A percentile compares a stretch with the other conserved stretches of the same genome.
These are phyloP conservation scores for Hysterangium stoloniferum DNA, from an alignment of 768 basidiomycete species.

Conservation along the genomic window DNA sequence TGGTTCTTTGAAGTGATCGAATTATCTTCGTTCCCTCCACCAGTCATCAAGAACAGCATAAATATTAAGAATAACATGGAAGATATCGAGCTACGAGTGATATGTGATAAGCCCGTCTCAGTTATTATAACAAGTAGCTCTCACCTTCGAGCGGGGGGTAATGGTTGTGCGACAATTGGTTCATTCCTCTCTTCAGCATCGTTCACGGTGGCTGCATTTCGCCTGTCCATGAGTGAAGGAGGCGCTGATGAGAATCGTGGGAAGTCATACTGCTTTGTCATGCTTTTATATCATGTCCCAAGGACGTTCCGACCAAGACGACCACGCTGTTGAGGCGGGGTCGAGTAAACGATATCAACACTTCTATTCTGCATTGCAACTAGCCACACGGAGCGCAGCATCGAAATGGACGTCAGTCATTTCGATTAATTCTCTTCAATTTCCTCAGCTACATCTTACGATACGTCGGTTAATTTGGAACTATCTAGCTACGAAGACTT, in stretches of 20 bases:
- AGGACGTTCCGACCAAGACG: conserved; percentile 1
- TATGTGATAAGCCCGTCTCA: background rate
- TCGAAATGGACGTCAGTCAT: conserved; percentile 56
- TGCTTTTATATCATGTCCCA: background rate
- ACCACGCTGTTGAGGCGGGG: conserved; percentile 16
- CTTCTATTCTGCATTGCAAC: conserved; percentile 48
- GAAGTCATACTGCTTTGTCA: conserved; percentile 9
- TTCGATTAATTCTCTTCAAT: no score
- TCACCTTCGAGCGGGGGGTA: conserved; percentile 6
- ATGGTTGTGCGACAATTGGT: conserved; percentile 15
- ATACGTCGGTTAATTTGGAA: background rate
- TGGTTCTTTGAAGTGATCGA: conserved; percentile 1
- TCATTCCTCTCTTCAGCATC: conserved; percentile 18
- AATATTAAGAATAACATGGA: conserved; percentile 69
- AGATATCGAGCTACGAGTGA: conserved; percentile 54
- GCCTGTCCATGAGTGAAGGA: conserved; percentile 2
- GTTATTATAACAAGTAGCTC: background rate
- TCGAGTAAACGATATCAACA: conserved; percentile 47
- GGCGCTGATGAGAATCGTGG: background rate
- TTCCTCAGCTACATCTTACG: background rate
- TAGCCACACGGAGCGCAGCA: conserved; percentile 46
- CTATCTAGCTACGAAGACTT: conserved; percentile 28
- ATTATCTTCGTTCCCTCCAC: conserved; percentile 48
- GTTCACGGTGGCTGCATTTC: conserved; percentile 11
- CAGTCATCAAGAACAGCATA: conserved; percentile 73